phyloP scores from a whole-genome alignment of 495 filamentous ascomycete species.

The Podospora pseudopauciseta region DNA sequence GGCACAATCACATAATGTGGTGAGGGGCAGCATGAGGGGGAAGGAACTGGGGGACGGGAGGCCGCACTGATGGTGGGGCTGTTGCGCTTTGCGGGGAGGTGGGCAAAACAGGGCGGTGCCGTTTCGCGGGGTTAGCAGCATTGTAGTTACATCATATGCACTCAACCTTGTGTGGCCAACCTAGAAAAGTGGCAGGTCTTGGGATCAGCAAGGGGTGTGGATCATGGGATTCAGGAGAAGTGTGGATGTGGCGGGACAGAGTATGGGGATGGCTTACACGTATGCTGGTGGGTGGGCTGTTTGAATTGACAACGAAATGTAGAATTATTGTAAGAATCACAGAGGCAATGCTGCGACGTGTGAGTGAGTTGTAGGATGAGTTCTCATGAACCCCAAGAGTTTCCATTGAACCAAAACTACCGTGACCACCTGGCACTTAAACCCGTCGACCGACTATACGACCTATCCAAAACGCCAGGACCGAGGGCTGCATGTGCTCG shows the following conservation, averaged over 20 bases:
- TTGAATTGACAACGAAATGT: background rate
- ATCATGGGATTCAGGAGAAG: background rate
- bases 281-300: background rate
- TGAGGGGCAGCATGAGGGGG: background rate
- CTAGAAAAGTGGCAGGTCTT: background rate
- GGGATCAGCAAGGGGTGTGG: background rate
- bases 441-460: background rate
- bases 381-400: background rate
- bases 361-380: background rate
- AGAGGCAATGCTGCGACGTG: background rate
- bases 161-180: background rate
- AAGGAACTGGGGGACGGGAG: background rate
- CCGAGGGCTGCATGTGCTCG: background rate
- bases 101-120: background rate
- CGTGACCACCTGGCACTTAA: background rate
- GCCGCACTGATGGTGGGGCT: background rate
- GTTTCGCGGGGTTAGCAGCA: background rate
- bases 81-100: background rate
- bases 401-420: background rate
- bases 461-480: background rate
- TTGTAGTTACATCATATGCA: background rate
- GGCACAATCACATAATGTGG: background rate
- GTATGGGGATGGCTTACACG: background rate
- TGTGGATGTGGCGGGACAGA: background rate
- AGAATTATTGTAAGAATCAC: background rate